Conservation (phyloP, 305 asterid genomes). For the Fraxinus nigra region DNA sequence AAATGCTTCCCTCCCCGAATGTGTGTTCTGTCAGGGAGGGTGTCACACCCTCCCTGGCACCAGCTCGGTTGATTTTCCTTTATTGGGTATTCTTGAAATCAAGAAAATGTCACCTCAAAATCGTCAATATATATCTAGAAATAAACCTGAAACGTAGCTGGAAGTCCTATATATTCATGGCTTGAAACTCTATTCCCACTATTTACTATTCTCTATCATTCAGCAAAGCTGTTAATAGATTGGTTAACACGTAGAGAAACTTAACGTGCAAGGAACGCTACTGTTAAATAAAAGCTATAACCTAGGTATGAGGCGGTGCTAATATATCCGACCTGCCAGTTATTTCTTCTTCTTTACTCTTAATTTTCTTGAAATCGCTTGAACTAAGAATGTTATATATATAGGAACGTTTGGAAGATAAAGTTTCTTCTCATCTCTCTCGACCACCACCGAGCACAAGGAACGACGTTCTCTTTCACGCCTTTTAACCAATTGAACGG, state of each 20-base stretch:
- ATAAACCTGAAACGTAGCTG: background rate
- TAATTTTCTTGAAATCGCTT: slow-evolving; percentile 6
- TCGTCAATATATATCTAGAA: background rate
- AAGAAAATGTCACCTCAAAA: background rate
- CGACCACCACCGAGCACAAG: background rate
- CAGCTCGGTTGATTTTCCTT: too few species aligned
- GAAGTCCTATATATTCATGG: background rate
- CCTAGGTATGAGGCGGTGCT: slow-evolving; percentile 19
- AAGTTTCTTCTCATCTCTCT: background rate
- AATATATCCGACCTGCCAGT: slow-evolving; percentile 10
- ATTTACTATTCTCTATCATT: slow-evolving; percentile 26
- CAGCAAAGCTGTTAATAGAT: slow-evolving; percentile 3
- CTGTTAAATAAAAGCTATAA: background rate
- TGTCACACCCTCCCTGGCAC: too few species aligned
- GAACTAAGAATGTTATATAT: background rate
- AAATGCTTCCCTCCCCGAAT: too few species aligned
- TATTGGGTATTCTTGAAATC: background rate
- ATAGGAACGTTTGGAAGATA: slow-evolving; percentile 9
- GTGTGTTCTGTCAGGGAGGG: too few species aligned
- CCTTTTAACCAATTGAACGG: background rate
- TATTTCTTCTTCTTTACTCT: slow-evolving; percentile 18
- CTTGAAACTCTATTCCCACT: background rate
- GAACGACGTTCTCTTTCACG: background rate
- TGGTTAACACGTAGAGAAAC: slow-evolving; percentile 19
- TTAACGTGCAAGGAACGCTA: slow-evolving; percentile 33